Base-by-base conservation (phyloP, 192 early-diverging fungal genomes). In the Coemansia sp. region DNA sequence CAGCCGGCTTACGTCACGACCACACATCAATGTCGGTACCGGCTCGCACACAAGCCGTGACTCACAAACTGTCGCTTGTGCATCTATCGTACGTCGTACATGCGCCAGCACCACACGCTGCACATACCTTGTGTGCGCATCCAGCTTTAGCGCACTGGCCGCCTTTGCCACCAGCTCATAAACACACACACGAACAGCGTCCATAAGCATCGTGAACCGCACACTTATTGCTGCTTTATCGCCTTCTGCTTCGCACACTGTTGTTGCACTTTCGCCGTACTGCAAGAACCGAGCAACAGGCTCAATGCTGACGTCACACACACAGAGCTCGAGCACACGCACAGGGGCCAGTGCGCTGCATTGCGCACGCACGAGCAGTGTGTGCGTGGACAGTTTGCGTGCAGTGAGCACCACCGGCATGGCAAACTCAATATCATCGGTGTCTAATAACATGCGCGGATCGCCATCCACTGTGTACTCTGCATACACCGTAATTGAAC, bases 41-140 rank as follows among this genome's bases (percentile, higher is more conserved):
- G 68, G 56, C 31, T 52, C 61, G 21, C 61, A 64, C 5, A 24
- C 51, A 23, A 70, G 36, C 20, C 37, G 56, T 51, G 31, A 21
- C 17, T 37, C 38, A 9, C 51, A 51, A 28, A 53, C 36, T n/a
- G 68, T 70, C 10, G 61, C 23, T 4, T 12, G 47, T 37, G 14
- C 53, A 23, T 70, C 62, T 15, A 70, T 25, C n/a, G 68, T 70
- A 2, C 20, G 37, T 2, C 68, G 56, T 4, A 70, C 50, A 15
- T 70, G 68, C 17, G 68, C 68, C 23, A 56, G 25, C 9, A 56
- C 57, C 5, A 70, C 49, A 10, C 62, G 61, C 57, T 47, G 42
- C 38, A 70, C 15, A 28, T 64, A 64, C 31, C 61, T 36, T 23
- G 3, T 8, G 34, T 70, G 68, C 31, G 28, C 49, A 6, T 21